Evolutionary conservation across 176 grass and related monocot species (phyloP).

Genomic region (Oryza coarctata): DNA sequence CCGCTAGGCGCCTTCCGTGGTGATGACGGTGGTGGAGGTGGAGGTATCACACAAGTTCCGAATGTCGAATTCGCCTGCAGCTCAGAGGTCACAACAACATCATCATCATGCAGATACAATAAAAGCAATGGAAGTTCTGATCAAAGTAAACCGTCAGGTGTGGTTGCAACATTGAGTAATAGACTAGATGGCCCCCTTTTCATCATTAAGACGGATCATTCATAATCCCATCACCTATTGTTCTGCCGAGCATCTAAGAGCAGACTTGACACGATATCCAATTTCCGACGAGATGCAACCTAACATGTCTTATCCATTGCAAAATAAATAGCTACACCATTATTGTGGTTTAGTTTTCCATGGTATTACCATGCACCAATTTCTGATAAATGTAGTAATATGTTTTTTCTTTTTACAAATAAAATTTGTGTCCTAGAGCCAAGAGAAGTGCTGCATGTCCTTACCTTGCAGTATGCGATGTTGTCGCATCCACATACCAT

Average conservation of each 20-base stretch:
- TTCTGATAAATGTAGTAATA: background rate
- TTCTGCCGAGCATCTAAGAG: background rate
- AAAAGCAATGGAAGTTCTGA: background rate
- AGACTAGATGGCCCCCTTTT: background rate
- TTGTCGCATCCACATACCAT: conserved; percentile 72
- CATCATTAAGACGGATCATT: background rate
- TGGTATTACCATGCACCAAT: background rate
- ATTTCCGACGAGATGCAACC: background rate
- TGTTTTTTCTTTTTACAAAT: background rate
- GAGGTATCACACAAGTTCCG: conserved; percentile 52
- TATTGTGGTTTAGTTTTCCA: background rate
- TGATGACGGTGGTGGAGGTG: conserved; percentile 24
- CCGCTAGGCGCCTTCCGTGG: background rate
- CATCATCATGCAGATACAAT: background rate
- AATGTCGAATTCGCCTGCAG: conserved; percentile 60
- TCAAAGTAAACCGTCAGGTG: background rate
- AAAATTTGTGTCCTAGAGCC: background rate
- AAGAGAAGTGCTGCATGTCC: background rate
- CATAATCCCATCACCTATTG: background rate
- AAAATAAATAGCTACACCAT: background rate
- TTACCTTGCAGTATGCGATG: conserved; percentile 76
- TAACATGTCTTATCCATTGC: background rate
- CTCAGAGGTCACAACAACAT: conserved; percentile 2
- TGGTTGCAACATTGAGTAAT: background rate
- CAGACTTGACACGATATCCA: background rate